Evolutionary conservation across 2,329 filamentous ascomycete species (phyloP), one percentile per base, ranked within the genome.

Genomic region (Diaporthe nobilis): DNA sequence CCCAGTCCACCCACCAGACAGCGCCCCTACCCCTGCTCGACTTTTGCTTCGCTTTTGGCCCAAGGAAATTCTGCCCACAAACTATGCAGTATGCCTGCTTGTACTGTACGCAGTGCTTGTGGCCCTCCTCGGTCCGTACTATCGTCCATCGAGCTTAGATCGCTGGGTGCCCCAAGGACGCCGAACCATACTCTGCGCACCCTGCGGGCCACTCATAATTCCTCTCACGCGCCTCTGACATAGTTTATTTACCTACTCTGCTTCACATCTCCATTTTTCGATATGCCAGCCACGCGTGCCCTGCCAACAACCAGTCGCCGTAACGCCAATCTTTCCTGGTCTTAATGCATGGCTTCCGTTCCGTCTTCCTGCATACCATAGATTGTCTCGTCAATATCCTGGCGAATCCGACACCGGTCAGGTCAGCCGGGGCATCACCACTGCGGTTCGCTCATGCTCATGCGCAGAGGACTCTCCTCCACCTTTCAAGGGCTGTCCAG

Each of bases 91-190:
- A 70, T 70, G 65, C 65, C 49, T 70, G 65, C 55, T 65, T 34
- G 49, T 51, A 8, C 53, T 68, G 13, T 8, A 71, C 51, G 31
- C 22, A 39, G 44, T n/a, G 25, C 60, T 65, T 65, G 60, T 28
- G 58, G 51, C 68, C 74, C 74, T 75, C 44, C 53, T 70, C 47
- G 42, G 47, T 74, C 71, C 22, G 61, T 65, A 44, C 53, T 57
- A 58, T 75, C 55, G 39, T 63, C 75, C 51, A 74, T 76, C 73
- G 61, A 58, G 75, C 68, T 44, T 75, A 75, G 75, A 55, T 70
- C 37, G 42, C 51, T 31, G 68, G 60, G 17, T 51, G 25, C 68
- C 67, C 55, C 60, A 75, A 42, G 75, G 51, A 31, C 73, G 61
- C 70, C 73, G 63, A 71, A 75, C 73, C 75, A 71, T 77, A 72